Conservation (phyloP, 495 filamentous ascomycete species). For the Chaetomidium leptoderma region DNA sequence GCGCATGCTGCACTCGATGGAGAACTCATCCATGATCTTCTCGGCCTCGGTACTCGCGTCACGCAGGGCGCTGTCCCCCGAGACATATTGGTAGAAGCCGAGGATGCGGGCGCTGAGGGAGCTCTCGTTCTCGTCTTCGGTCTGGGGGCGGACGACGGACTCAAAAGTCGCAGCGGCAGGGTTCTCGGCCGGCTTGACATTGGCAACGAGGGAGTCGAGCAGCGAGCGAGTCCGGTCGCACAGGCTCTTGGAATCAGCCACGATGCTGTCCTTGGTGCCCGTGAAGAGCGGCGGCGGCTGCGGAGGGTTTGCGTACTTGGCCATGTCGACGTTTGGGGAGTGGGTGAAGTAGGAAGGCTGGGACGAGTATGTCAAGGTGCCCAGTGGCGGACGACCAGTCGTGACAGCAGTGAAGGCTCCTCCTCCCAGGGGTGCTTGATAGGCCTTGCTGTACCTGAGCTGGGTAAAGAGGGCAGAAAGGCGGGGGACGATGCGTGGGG, state of each 20-base stretch:
- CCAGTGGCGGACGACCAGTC: constrained; percentile 13
- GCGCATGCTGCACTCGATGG: constrained; percentile 57
- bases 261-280: constrained; percentile 69
- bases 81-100: constrained; percentile 78
- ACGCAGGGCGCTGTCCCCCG: constrained; percentile 61
- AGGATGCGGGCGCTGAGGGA: constrained; percentile 58
- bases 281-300: constrained; percentile 84
- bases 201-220: constrained; percentile 69
- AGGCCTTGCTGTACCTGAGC: constrained; percentile 33
- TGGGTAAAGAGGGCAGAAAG: constrained; percentile 59
- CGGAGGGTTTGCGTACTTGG: constrained; percentile 64
- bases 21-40: constrained; percentile 57
- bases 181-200: constrained; percentile 52
- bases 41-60: constrained; percentile 58
- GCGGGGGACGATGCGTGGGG: constrained; percentile 58
- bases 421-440: constrained; percentile 20
- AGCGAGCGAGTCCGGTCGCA: constrained; percentile 63
- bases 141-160: constrained; percentile 59
- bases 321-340: constrained; percentile 26
- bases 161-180: constrained; percentile 57
- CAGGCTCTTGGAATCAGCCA: constrained; percentile 70
- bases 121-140: constrained; percentile 62
- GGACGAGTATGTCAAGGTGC: constrained; percentile 23
- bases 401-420: constrained; percentile 24
- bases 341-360: constrained; percentile 21